A percentile compares a stretch with the other conserved stretches of the same genome.
Evolutionary conservation across 2,329 filamentous ascomycete genomes (phyloP).

Genomic region (Xylaria arbuscula): DNA sequence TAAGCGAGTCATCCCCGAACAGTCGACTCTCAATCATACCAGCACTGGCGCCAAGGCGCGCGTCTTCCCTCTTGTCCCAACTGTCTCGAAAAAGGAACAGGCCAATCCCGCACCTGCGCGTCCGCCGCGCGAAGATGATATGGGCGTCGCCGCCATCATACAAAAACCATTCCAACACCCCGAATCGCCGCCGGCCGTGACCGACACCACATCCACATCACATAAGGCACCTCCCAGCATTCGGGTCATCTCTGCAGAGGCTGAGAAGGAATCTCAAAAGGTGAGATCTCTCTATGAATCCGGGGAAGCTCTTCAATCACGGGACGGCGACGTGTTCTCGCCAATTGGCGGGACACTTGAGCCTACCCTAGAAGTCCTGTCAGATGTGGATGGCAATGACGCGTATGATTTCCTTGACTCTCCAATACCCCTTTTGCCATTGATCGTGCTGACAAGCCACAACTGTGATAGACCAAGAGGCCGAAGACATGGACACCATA

Average conservation of each 20-base stretch:
- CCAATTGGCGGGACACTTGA: conserved; percentile 60
- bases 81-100: conserved; percentile 36
- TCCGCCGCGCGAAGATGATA: conserved; percentile 41
- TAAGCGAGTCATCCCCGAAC: conserved; percentile 38
- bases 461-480: conserved; percentile 45
- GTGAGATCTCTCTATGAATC: conserved; percentile 74
- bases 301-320: conserved; percentile 64
- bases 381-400: conserved; percentile 64
- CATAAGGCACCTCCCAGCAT: conserved; percentile 57
- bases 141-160: conserved; percentile 38
- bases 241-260: conserved; percentile 64
- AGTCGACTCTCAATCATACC: conserved; percentile 26
- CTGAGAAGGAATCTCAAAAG: conserved; percentile 73
- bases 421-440: conserved; percentile 42
- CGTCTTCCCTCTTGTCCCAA: conserved; percentile 46
- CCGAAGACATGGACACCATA: conserved; percentile 48
- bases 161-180: conserved; percentile 36
- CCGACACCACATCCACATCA: conserved; percentile 31
- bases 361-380: conserved; percentile 63
- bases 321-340: conserved; percentile 62
- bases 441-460: conserved; percentile 48
- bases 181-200: conserved; percentile 31
- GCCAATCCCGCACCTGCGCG: conserved; percentile 33
- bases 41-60: conserved; percentile 38
- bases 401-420: conserved; percentile 67